Evolutionary conservation across 441 rosid genomes (phyloP).

Genomic region (Rhodomyrtus psidioides): DNA sequence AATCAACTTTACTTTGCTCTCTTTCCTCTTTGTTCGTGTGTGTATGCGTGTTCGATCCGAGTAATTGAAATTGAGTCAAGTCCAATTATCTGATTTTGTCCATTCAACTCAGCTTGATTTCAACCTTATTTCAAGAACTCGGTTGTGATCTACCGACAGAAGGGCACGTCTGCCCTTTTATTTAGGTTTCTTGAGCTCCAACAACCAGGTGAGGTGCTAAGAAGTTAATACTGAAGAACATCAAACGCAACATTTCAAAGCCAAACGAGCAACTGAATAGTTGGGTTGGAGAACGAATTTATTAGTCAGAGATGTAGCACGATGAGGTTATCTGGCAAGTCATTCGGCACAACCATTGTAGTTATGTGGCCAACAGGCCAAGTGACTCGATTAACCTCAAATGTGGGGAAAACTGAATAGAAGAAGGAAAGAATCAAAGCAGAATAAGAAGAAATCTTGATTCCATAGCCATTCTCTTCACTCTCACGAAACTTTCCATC

Average conservation of each 20-base stretch:
- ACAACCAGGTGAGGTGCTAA: background rate
- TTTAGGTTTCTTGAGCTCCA: background rate
- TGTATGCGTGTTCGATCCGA: background rate
- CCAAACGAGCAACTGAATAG: background rate
- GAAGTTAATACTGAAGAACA: background rate
- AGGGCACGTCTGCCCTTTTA: background rate
- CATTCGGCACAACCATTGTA: conserved; percentile 88
- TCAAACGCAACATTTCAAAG: background rate
- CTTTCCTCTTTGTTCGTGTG: background rate
- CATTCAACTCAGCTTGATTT: background rate
- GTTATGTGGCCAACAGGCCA: conserved; percentile 91
- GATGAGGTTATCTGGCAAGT: conserved; percentile 97
- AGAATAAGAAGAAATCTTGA: too few relatives aligned
- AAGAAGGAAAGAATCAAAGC: too few relatives aligned
- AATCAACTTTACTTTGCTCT: background rate
- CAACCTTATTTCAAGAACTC: background rate
- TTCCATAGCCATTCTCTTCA: too few relatives aligned
- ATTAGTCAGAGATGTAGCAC: conserved; percentile 27
- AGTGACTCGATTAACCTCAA: conserved; percentile 32
- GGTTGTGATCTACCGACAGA: background rate
- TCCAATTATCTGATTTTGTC: background rate
- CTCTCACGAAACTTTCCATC: too few relatives aligned
- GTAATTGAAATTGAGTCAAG: background rate
- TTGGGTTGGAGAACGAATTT: background rate
- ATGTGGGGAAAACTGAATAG: too few relatives aligned